Conservation (phyloP, 352 stramenopile species). For the Vaucheria bursata region DNA sequence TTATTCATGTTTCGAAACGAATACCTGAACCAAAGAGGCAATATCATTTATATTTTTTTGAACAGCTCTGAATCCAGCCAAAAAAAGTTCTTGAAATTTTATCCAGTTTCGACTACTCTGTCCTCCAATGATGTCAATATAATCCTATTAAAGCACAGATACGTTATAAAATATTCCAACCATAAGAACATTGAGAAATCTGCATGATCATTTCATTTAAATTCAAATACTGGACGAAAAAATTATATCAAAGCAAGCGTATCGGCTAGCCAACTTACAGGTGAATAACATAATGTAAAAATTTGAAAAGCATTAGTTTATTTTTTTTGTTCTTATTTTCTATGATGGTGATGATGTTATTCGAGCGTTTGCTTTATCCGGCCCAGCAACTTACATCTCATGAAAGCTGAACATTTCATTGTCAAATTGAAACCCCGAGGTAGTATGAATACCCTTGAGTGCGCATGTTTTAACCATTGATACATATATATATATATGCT, state of each 20-base stretch:
- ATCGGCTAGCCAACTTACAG: neutral
- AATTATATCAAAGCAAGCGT: neutral
- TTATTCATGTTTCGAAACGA: conserved; percentile 14
- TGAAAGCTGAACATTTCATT: too few species aligned
- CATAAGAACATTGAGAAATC: neutral
- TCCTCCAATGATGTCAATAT: conserved; percentile 47
- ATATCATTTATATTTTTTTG: conserved; percentile 41
- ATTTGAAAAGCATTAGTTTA: neutral
- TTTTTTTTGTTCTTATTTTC: too few species aligned
- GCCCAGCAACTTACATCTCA: too few species aligned
- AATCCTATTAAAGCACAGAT: conserved; percentile 19
- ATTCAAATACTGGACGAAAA: neutral
- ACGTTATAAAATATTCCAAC: neutral
- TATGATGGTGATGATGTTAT: too few species aligned
- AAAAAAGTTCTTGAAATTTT: conserved; percentile 39
- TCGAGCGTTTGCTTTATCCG: too few species aligned
- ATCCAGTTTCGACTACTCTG: conserved; percentile 14
- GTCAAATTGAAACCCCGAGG: too few species aligned
- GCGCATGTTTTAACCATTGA: too few species aligned
- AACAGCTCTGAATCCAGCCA: conserved; percentile 38
- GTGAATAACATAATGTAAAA: neutral
- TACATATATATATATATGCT: too few species aligned
- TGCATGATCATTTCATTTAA: neutral
- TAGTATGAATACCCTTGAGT: too few species aligned
- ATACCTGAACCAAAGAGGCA: conserved; percentile 28